These are phyloP conservation scores for Fusarium nygamai DNA, from an alignment of 2,329 filamentous ascomycete genomes.

Conservation along the genomic window DNA sequence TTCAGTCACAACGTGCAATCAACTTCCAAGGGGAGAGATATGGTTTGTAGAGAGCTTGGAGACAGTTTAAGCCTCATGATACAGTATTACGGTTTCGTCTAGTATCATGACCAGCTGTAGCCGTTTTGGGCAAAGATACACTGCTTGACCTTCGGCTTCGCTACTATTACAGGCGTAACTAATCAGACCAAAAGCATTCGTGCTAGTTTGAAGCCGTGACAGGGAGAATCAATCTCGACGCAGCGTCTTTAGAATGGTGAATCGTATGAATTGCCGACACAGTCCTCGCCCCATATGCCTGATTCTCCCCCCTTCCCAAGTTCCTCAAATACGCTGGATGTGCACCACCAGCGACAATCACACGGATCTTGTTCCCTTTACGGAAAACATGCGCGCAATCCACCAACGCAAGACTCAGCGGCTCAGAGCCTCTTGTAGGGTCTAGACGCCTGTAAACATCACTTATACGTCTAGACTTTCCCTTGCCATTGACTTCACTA, in stretches of 20 bases:
- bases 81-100: fast-evolving
- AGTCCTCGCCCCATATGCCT: background rate
- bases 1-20: too few relatives aligned
- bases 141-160: background rate
- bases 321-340: background rate
- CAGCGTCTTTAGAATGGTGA: background rate
- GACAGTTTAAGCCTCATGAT: background rate
- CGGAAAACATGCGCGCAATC: background rate
- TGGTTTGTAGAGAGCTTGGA: background rate
- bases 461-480: background rate
- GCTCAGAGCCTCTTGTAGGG: background rate
- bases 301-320: background rate
- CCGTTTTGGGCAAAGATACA: too few relatives aligned
- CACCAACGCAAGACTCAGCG: background rate
- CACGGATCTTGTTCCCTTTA: background rate
- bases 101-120: background rate
- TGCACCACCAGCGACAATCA: background rate
- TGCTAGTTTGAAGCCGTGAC: background rate
- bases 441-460: background rate
- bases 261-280: background rate
- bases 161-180: fast-evolving
- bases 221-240: background rate
- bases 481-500: background rate
- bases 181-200: background rate
- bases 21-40: background rate